These are phyloP conservation scores for Nothomitra cinnamomea DNA, from an alignment of 2,329 filamentous ascomycete species.

Conservation along the genomic window DNA sequence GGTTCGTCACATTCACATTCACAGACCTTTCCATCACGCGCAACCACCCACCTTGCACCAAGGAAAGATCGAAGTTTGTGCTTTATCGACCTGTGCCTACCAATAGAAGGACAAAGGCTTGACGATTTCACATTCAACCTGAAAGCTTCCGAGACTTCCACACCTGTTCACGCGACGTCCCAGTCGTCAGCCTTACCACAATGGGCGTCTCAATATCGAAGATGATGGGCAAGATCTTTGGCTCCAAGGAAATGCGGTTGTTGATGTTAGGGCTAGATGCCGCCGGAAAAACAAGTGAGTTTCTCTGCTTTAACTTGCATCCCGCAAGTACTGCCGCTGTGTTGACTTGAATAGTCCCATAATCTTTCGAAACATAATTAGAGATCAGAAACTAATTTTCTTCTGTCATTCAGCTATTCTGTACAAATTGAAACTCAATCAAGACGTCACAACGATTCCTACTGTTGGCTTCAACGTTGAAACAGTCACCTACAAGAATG, in stretches of 20 bases:
- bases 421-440: conserved; percentile 96
- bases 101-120: background rate
- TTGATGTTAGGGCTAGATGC: conserved; percentile 96
- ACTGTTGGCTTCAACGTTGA: conserved; percentile 99
- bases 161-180: background rate
- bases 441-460: conserved; percentile 95
- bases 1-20: background rate
- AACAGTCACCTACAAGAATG: conserved; percentile 97
- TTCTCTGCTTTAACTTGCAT: background rate
- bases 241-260: conserved; percentile 97
- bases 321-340: background rate
- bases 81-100: background rate
- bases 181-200: background rate
- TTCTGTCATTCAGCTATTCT: conserved; percentile 46
- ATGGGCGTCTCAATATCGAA: conserved; percentile 94
- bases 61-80: background rate
- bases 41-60: background rate
- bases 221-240: conserved; percentile 97
- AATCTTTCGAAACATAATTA: background rate
- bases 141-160: background rate
- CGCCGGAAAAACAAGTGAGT: conserved; percentile 78
- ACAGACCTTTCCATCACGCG: background rate
- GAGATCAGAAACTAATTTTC: background rate
- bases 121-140: background rate
- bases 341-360: background rate